Conservation (phyloP, 768 basidiomycete species). For the Coprinopsis sp. region DNA sequence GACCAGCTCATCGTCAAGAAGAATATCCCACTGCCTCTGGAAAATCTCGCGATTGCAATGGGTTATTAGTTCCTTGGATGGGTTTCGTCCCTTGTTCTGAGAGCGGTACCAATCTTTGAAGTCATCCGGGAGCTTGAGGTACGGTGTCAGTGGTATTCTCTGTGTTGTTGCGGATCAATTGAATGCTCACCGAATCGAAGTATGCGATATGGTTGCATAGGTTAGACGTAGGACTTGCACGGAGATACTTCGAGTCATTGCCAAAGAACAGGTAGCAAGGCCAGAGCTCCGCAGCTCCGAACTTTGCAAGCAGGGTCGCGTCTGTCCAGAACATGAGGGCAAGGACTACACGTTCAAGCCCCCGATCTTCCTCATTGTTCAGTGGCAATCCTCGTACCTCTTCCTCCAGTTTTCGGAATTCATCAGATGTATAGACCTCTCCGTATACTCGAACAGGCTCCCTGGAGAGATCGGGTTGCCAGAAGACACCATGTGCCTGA, state of each 20-base stretch:
- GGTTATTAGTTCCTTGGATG: neutral
- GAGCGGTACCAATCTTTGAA: neutral
- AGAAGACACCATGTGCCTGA: neutral
- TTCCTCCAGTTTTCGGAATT: neutral
- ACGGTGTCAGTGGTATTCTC: neutral
- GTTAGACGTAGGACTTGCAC: slow-evolving; percentile 8
- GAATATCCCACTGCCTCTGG: neutral
- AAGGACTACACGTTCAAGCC: slow-evolving; percentile 16
- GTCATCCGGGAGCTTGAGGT: neutral
- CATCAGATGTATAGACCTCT: neutral
- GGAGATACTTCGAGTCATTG: slow-evolving; percentile 16
- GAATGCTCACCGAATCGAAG: slow-evolving; percentile 7
- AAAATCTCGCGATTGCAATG: neutral
- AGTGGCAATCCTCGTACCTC: neutral
- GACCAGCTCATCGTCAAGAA: neutral
- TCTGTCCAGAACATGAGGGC: slow-evolving; percentile 25
- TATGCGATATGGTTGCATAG: slow-evolving; percentile 17
- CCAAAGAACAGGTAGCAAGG: slow-evolving; percentile 17
- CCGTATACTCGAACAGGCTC: neutral
- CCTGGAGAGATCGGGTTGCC: neutral
- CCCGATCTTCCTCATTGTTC: neutral
- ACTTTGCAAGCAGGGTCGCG: slow-evolving; percentile 13
- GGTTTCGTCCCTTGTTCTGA: neutral
- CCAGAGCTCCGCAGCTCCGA: slow-evolving; percentile 15
- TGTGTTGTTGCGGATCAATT: neutral